Evolutionary conservation across 768 basidiomycete genomes (phyloP).

Genomic region (Gymnopilus dilepis): DNA sequence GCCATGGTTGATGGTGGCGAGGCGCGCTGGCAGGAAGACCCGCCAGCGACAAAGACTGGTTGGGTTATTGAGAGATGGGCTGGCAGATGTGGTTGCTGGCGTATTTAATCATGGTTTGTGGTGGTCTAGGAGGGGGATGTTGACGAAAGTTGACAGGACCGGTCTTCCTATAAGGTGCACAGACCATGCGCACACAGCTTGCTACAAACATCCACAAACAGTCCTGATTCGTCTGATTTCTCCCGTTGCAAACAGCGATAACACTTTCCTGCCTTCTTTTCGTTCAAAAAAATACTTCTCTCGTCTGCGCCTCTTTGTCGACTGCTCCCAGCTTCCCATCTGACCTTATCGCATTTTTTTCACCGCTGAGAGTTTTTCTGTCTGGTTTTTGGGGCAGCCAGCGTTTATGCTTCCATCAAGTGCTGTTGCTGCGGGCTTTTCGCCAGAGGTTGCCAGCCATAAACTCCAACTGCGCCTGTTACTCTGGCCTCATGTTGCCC

Average conservation of each 20-base stretch:
- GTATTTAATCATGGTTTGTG: slow-evolving; percentile 54
- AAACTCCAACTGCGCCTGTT: slow-evolving; percentile 23
- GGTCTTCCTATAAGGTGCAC: slow-evolving; percentile 46
- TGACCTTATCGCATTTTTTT: neutral
- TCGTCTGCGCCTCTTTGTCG: neutral
- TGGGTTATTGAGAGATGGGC: slow-evolving; percentile 53
- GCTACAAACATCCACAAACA: slow-evolving; percentile 24
- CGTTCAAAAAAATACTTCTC: neutral
- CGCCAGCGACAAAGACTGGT: slow-evolving; percentile 63
- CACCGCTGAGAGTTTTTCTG: neutral
- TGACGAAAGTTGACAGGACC: slow-evolving; percentile 59
- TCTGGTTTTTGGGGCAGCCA: neutral
- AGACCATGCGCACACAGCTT: slow-evolving; percentile 39
- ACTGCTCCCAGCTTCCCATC: neutral
- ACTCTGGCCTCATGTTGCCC: slow-evolving; percentile 33
- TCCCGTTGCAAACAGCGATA: neutral
- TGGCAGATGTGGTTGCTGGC: slow-evolving; percentile 27
- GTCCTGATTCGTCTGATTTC: slow-evolving; percentile 2
- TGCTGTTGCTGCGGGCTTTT: slow-evolving; percentile 37
- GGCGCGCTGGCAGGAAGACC: slow-evolving; percentile 44
- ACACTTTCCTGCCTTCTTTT: neutral
- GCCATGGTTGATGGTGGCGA: slow-evolving; percentile 47
- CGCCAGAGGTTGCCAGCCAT: slow-evolving; percentile 38
- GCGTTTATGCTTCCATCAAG: slow-evolving; percentile 23
- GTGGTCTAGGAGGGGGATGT: slow-evolving; percentile 43